Evolutionary conservation across 768 basidiomycete species (phyloP).

Genomic region (Mycena vulgaris): DNA sequence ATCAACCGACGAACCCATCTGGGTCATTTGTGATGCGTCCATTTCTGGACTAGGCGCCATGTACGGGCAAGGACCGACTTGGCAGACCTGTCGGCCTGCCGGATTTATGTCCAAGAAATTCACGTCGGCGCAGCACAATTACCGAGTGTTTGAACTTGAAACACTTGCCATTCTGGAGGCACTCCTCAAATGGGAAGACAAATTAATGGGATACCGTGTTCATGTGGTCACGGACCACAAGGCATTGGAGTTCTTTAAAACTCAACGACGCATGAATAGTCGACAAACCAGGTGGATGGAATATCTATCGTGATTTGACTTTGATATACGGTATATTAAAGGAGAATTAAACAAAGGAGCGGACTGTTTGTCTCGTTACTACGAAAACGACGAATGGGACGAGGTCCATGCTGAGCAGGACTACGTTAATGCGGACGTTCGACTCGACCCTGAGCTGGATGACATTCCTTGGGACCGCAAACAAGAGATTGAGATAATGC

Average conservation of each 20-base stretch:
- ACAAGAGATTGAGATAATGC: not conserved
- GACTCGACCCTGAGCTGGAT: not conserved
- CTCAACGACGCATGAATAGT: not conserved
- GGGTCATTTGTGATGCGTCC: not conserved
- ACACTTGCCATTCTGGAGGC: too few species aligned
- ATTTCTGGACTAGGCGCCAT: not conserved
- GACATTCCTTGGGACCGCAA: not conserved
- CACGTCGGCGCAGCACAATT: not conserved
- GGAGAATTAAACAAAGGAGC: not conserved
- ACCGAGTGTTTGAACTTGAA: too few species aligned
- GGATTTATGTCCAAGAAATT: not conserved
- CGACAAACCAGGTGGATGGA: not conserved
- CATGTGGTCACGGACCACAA: not conserved
- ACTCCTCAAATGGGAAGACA: too few species aligned
- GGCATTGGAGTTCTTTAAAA: not conserved
- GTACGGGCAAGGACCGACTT: not conserved
- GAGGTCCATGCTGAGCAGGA: not conserved
- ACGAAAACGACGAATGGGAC: too few species aligned
- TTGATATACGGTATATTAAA: not conserved
- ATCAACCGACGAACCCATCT: not conserved
- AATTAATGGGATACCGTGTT: not conserved
- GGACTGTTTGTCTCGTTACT: not conserved
- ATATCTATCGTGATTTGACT: not conserved
- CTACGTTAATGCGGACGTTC: not conserved
- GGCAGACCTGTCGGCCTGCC: not conserved